Conservation (phyloP, 768 basidiomycete genomes). For the Tulasnella sp. region DNA sequence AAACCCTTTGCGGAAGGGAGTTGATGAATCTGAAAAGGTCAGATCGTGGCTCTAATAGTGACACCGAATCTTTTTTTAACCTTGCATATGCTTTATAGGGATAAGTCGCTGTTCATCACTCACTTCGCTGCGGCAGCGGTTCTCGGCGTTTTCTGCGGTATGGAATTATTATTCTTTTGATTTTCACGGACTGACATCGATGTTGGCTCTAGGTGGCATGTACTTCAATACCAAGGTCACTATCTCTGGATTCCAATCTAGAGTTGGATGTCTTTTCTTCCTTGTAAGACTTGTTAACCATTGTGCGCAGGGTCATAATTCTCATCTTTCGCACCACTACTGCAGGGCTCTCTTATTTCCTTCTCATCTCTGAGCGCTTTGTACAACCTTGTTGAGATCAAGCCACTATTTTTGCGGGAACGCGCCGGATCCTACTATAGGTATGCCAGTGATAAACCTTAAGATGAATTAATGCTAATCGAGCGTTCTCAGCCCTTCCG, state of each 20-base stretch:
- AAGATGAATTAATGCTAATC: not conserved
- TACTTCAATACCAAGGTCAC: conserved; percentile 68
- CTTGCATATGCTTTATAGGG: conserved; percentile 32
- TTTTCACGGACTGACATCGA: not conserved
- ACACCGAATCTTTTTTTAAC: not conserved
- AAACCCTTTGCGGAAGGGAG: conserved; percentile 70
- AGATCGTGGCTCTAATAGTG: conserved; percentile 15
- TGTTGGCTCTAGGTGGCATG: conserved; percentile 46
- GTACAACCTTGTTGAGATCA: conserved; percentile 72
- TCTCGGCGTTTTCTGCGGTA: conserved; percentile 78
- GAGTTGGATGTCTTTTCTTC: conserved; percentile 93
- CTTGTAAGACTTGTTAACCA: conserved; percentile 34
- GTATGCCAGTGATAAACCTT: too few relatives aligned
- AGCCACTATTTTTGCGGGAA: conserved; percentile 82
- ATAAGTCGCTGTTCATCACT: conserved; percentile 68
- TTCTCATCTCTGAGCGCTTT: conserved; percentile 85
- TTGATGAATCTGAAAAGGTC: conserved; percentile 68
- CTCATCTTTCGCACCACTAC: not conserved
- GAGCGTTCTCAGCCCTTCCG: conserved; percentile 46
- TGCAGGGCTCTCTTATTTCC: conserved; percentile 73
- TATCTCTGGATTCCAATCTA: conserved; percentile 87
- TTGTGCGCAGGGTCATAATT: not conserved
- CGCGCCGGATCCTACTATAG: conserved; percentile 77
- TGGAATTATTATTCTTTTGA: conserved; percentile 19
- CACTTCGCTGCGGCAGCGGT: conserved; percentile 58